Evolutionary conservation across 106 monocot species (phyloP), one percentile per base, ranked within the genome.

Genomic region (Allium sativum): DNA sequence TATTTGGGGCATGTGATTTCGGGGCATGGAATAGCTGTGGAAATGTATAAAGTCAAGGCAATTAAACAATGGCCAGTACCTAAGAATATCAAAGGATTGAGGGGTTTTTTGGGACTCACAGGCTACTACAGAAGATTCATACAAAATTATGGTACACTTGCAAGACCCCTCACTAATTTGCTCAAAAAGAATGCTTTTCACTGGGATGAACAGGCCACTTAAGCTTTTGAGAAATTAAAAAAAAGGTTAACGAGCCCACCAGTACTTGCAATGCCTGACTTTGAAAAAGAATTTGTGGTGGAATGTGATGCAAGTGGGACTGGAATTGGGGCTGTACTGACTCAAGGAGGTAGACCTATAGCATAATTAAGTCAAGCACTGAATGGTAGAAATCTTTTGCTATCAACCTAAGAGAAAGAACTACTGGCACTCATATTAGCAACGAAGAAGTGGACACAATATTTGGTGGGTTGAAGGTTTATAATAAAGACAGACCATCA

Each of bases 371-470:
- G 61, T 9, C 12, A 61, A 16, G 53, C 12, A 9, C 8, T 70
- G 0, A 0, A 43, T 0, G 42, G 42, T 0, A 61, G 14, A 1
- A 61, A 48, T 10, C 47, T 31, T 5, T 18, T 6, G 2, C 8
- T 70, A 1, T 70, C 60, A 0, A 62, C 70, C 4, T 70, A 70
- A 13, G 61, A 70, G 14, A 46, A 70, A 14, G 52, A 61, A n/a
- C 10, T 70, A n/a, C 11, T 62, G 7, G 51, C 15, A 7, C 9
- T 52, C 51, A 52, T 9, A 14, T 4, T 52, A 5, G 16, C 16
- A 31, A 31, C 31, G 5, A 31, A 31, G 31, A 31, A 31, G 5
- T 31, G 31, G 31, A 3, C 31, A 31, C 51, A 52, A 52, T 52
- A 52, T 0, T 9, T 52, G 0, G 9, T 52, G 8, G 51, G 8